Percentiles rank a stretch among this genome's conserved stretches.
Conservation (phyloP, 2,329 filamentous ascomycete species). For the Diaporthe eres region DNA sequence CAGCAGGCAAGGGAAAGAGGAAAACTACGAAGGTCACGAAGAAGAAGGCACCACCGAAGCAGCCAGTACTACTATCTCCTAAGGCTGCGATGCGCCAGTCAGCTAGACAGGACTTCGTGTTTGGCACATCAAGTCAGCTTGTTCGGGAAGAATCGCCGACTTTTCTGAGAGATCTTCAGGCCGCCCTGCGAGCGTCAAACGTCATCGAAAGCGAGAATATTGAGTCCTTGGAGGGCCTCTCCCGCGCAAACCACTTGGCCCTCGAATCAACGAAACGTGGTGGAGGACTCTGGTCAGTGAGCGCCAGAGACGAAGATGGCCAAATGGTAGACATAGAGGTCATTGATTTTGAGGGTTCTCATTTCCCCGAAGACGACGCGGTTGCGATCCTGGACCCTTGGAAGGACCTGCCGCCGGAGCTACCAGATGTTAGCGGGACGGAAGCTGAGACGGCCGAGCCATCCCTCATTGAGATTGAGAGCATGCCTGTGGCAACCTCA, state of each 20-base stretch:
- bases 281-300: conserved; percentile 76
- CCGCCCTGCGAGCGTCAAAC: conserved; percentile 73
- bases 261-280: conserved; percentile 31
- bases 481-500: conserved; percentile 20
- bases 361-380: conserved; percentile 46
- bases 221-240: conserved; percentile 52
- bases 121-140: conserved; percentile 89
- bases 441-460: conserved; percentile 23
- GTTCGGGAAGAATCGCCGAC: conserved; percentile 80
- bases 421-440: conserved; percentile 24
- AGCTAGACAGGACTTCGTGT: conserved; percentile 81
- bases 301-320: conserved; percentile 76
- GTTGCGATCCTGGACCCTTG: conserved; percentile 45
- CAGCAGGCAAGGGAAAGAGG: conserved; percentile 48
- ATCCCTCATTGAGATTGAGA: conserved; percentile 35
- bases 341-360: conserved; percentile 69
- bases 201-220: conserved; percentile 54
- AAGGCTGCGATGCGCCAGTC: conserved; percentile 76
- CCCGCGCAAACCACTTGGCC: conserved; percentile 36
- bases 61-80: conserved; percentile 76
- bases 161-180: conserved; percentile 73
- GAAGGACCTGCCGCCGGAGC: conserved; percentile 47
- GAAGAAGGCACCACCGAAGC: conserved; percentile 54
- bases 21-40: conserved; percentile 57
- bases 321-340: conserved; percentile 74